phyloP scores from a whole-genome alignment of 2,329 filamentous ascomycete species.

The Coniochaeta pulveracea region DNA sequence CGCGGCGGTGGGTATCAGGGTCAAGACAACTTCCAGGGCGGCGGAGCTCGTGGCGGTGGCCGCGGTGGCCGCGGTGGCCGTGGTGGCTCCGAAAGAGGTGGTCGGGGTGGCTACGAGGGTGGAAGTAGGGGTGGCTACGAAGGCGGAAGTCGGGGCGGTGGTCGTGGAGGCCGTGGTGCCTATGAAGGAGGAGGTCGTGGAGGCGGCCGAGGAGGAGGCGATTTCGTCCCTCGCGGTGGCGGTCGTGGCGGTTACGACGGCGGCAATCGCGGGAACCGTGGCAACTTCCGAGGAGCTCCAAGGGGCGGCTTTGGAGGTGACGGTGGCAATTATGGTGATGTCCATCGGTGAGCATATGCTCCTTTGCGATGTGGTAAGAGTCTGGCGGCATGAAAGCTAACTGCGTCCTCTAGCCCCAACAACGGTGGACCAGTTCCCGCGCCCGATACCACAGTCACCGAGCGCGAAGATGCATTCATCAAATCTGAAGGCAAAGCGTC shows the following conservation, averaged over 20 bases:
- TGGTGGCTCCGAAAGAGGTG: background rate
- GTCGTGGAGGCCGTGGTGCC: background rate
- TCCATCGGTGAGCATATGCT: background rate
- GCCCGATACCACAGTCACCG: conserved; percentile 18
- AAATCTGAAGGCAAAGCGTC: conserved; percentile 15
- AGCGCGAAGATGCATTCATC: conserved; percentile 14
- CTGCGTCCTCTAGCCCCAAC: conserved; percentile 3
- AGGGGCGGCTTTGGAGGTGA: conserved; percentile 9
- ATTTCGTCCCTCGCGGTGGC: conserved; percentile 11
- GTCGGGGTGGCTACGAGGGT: background rate
- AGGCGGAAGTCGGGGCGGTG: background rate
- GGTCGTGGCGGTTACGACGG: conserved; percentile 7
- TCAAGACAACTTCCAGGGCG: background rate
- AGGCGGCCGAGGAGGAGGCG: conserved; percentile 2
- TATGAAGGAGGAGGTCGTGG: conserved; percentile 3
- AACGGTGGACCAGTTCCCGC: conserved; percentile 8
- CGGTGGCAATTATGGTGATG: conserved; percentile 22
- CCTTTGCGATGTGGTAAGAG: conserved; percentile 3
- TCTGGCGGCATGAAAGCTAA: background rate
- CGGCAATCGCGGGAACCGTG: conserved; percentile 7
- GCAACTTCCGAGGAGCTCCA: conserved; percentile 8
- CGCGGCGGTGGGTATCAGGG: background rate
- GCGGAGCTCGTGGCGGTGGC: background rate
- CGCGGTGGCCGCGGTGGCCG: background rate
- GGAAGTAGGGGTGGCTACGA: background rate